A percentile compares a stretch with the other conserved stretches of the same genome.
phyloP scores from a whole-genome alignment of 1,284 basidiomycete species.

The Trichosporon ovoides region DNA sequence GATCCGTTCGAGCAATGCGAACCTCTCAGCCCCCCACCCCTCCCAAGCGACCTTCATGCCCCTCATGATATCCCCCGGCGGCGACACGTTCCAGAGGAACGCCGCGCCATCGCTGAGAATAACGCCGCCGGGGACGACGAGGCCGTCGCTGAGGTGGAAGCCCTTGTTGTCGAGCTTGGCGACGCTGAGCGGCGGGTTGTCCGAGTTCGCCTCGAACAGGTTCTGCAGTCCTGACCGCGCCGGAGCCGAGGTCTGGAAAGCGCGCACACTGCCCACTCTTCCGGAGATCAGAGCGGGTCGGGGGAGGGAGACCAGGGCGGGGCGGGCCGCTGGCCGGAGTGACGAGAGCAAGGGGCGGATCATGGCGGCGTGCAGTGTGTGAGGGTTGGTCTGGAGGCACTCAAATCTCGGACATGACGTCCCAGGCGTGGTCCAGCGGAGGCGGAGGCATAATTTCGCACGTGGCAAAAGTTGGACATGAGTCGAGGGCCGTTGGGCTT shows the following conservation, averaged over 20 bases:
- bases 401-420: too few relatives aligned
- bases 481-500: background rate
- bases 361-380: background rate
- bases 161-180: slow-evolving; percentile 41
- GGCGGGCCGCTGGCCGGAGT: too few relatives aligned
- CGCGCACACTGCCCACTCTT: too few relatives aligned
- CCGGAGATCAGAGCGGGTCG: too few relatives aligned
- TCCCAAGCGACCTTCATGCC: slow-evolving; percentile 43
- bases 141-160: slow-evolving; percentile 55
- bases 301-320: too few relatives aligned
- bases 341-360: too few relatives aligned
- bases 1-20: slow-evolving; percentile 72
- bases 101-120: slow-evolving; percentile 81
- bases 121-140: slow-evolving; percentile 68
- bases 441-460: background rate
- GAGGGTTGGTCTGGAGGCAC: too few relatives aligned
- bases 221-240: slow-evolving; percentile 21
- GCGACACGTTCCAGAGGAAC: slow-evolving; percentile 82
- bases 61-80: slow-evolving; percentile 51
- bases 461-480: slow-evolving; percentile 2
- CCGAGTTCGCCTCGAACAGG: slow-evolving; percentile 27
- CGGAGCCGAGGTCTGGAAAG: slow-evolving; percentile 7
- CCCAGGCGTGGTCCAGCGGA: too few relatives aligned
- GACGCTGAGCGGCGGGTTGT: slow-evolving; percentile 32
- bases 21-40: slow-evolving; percentile 66